Base-by-base conservation (phyloP, 164 flowering plant species). In the Vitis riparia region DNA sequence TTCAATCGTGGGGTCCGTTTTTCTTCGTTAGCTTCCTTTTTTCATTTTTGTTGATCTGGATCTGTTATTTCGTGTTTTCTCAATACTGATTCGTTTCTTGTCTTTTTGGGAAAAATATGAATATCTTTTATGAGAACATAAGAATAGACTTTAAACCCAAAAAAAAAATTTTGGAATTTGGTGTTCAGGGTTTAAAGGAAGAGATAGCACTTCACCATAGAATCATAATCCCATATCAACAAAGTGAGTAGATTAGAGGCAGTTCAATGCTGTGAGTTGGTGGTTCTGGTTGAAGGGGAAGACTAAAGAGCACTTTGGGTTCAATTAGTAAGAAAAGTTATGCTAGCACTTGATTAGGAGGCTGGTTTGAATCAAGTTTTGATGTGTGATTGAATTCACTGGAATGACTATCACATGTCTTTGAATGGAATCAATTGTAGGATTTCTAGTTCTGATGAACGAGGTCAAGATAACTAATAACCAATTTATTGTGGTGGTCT, bases 1-100 rank as follows among this genome's bases (percentile, higher is more conserved):
- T 96, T 96, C 74, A 96, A 90, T 55, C 86, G 77, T 7, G 95
- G 92, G 87, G 97, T 95, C 10, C 49, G 89, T 64, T 15, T 37
- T 53, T 60, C 17, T 55, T 23, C 15, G 2, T 15, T 44, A 27
- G 12, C 19, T 29, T 7, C 17, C 1, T 51, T 16, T 37, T 44
- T 72, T 8, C 8, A 17, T 56, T 60, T 48, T 15, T 27, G 29
- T 37, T 63, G 13, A 6, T 44, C 51, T 60, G 53, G 57, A 50
- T 48, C 65, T 68, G 63, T 32, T 15, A 51, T 65, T 23, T 53
- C 49, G 13, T 55, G 67, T 19, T 19, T 55, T 3, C 19, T 17
- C 27, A 3, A n/a, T 32, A 17, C 11, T 32, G 48, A 61, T 29
- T 27, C 47, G 37, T 27, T 27, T 61, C 37, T 30, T 23, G 37